Evolutionary conservation across 192 early-diverging fungal genomes (phyloP).

Genomic region (Rhizoclosmatium sp.): DNA sequence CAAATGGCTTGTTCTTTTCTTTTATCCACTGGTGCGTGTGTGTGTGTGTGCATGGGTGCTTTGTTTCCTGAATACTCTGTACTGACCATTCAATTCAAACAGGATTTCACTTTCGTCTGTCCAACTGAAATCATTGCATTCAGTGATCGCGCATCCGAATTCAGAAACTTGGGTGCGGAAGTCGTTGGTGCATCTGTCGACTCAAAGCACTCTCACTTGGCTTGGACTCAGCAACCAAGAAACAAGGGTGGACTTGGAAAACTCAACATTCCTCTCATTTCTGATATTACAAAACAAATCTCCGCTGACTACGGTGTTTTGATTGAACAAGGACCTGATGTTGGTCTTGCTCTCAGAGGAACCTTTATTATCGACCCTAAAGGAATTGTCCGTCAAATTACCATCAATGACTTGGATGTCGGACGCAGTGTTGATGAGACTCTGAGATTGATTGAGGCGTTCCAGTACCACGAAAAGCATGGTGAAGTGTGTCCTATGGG

Average conservation of each 20-base stretch:
- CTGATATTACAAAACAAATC: constrained; percentile 90
- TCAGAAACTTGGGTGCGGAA: constrained; percentile 79
- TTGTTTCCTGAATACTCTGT: too few species aligned
- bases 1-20: constrained; percentile 76
- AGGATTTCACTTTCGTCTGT: constrained; percentile 81
- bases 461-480: constrained; percentile 89
- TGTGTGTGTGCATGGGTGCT: too few species aligned
- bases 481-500: constrained; percentile 53
- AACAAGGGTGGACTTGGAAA: constrained; percentile 92
- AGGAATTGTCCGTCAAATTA: constrained; percentile 85
- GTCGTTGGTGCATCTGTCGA: constrained; percentile 53
- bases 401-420: constrained; percentile 77
- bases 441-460: constrained; percentile 87
- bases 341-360: constrained; percentile 77
- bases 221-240: constrained; percentile 84
- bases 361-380: constrained; percentile 92
- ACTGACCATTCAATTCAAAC: constrained; percentile 47
- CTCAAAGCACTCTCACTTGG: constrained; percentile 84
- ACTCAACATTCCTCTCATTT: constrained; percentile 88
- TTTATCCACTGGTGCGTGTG: constrained; percentile 79
- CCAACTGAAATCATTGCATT: constrained; percentile 95
- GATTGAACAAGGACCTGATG: constrained; percentile 71
- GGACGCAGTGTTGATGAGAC: constrained; percentile 79
- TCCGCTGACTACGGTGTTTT: constrained; percentile 88
- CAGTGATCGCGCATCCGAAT: constrained; percentile 84